These are phyloP conservation scores for Auricularia sp. DNA, from an alignment of 768 basidiomycete species.

Conservation along the genomic window DNA sequence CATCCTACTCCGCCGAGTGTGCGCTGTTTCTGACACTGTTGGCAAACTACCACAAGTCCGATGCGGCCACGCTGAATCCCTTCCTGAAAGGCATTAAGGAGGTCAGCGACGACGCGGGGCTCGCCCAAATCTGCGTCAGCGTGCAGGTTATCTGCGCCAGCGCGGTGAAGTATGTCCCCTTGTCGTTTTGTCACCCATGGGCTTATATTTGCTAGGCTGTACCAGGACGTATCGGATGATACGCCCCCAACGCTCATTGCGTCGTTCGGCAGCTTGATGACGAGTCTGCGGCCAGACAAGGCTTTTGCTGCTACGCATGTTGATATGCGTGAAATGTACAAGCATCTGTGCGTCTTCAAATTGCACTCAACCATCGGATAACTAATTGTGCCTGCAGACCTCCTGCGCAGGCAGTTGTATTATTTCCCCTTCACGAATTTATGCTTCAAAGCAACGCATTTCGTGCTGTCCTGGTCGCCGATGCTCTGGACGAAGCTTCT, in stretches of 20 bases:
- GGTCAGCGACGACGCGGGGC: conserved; percentile 36
- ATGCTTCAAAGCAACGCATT: conserved; percentile 41
- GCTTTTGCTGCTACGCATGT: conserved; percentile 36
- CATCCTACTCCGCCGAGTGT: conserved; percentile 49
- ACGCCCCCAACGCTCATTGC: conserved; percentile 37
- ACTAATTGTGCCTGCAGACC: not conserved
- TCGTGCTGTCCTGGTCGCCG: conserved; percentile 29
- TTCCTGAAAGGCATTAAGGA: conserved; percentile 46
- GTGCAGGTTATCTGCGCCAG: conserved; percentile 39
- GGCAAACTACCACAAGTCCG: conserved; percentile 63
- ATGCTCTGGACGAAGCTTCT: conserved; percentile 14
- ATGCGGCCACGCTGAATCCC: conserved; percentile 58
- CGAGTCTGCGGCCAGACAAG: conserved; percentile 44
- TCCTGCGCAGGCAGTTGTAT: conserved; percentile 36
- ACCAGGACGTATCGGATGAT: conserved; percentile 47
- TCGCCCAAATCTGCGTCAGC: conserved; percentile 50
- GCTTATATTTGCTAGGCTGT: conserved; percentile 31
- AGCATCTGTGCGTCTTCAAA: conserved; percentile 33
- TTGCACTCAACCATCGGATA: conserved; percentile 1
- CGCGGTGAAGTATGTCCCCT: conserved; percentile 37
- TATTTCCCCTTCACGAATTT: conserved; percentile 56
- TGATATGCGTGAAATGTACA: conserved; percentile 46
- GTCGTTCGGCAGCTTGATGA: conserved; percentile 42
- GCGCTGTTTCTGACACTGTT: conserved; percentile 49
- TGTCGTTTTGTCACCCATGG: not conserved